Percentiles rank a stretch among this genome's conserved stretches.
These are phyloP conservation scores for Barnettozyma botsteinii DNA, from an alignment of 805 yeast genomes.

Conservation along the genomic window DNA sequence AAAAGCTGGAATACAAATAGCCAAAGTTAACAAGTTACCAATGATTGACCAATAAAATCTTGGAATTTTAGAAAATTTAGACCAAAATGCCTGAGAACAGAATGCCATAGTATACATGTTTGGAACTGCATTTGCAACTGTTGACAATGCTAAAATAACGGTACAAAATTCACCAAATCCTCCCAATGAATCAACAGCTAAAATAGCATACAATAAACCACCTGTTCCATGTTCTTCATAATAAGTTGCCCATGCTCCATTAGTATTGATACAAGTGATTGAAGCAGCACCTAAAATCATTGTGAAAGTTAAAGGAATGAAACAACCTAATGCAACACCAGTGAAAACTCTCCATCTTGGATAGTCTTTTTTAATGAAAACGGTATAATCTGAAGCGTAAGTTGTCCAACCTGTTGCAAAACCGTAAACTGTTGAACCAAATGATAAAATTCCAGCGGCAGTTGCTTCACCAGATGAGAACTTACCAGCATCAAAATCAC, in stretches of 20 bases:
- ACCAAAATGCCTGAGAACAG: slow-evolving; percentile 81
- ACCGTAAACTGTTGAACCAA: slow-evolving; percentile 80
- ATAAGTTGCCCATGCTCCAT: slow-evolving; percentile 39
- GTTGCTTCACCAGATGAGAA: slow-evolving; percentile 51
- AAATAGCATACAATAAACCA: slow-evolving; percentile 74
- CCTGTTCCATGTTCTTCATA: slow-evolving; percentile 59
- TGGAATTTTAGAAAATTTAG: slow-evolving; percentile 67
- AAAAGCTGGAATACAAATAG: slow-evolving; percentile 85
- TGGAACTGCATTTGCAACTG: slow-evolving; percentile 89
- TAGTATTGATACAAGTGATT: slow-evolving; percentile 55
- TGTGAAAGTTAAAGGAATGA: slow-evolving; percentile 63
- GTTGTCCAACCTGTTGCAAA: slow-evolving; percentile 95
- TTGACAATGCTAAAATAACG: slow-evolving; percentile 77
- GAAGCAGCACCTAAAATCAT: slow-evolving; percentile 84
- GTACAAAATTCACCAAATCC: slow-evolving; percentile 89
- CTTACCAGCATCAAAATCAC: slow-evolving; percentile 53
- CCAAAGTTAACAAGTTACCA: slow-evolving; percentile 74
- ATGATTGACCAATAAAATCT: slow-evolving; percentile 75
- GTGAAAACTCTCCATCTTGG: slow-evolving; percentile 55
- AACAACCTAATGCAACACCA: slow-evolving; percentile 58
- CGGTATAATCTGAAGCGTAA: slow-evolving; percentile 88
- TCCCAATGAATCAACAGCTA: slow-evolving; percentile 75
- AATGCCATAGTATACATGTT: slow-evolving; percentile 88
- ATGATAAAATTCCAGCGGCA: slow-evolving; percentile 73
- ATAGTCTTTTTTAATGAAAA: slow-evolving; percentile 69